Percentiles rank a stretch among this genome's conserved stretches.
phyloP scores from a whole-genome alignment of 106 monocot species.

The Dendrobium officinale region DNA sequence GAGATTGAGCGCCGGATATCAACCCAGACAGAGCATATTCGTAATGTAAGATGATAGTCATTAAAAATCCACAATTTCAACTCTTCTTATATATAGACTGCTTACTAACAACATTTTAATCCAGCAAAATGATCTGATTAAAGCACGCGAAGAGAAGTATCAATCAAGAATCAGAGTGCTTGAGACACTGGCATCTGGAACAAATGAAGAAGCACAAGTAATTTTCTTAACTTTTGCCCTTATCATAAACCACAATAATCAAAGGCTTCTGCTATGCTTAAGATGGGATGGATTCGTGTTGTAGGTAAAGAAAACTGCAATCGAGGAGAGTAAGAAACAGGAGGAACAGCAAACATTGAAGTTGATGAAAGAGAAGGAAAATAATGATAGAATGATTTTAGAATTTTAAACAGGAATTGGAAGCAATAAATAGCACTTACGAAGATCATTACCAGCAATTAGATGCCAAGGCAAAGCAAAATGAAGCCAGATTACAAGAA shows the following conservation, averaged over 20 bases:
- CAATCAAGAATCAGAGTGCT: constrained; percentile 68
- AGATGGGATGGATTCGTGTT: not conserved
- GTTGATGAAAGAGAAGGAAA: constrained; percentile 14
- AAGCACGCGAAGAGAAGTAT: constrained; percentile 66
- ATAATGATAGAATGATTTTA: constrained; percentile 40
- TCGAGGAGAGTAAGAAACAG: constrained; percentile 14
- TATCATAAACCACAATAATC: no score
- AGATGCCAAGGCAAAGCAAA: constrained; percentile 29
- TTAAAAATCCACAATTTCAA: not conserved
- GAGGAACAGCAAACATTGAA: constrained; percentile 6
- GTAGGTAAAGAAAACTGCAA: constrained; percentile 28
- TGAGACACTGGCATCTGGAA: constrained; percentile 61
- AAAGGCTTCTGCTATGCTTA: not conserved
- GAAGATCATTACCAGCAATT: constrained; percentile 37
- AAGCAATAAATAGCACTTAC: constrained; percentile 34
- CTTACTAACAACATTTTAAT: not conserved
- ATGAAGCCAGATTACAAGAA: constrained; percentile 16
- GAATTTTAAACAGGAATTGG: constrained; percentile 63
- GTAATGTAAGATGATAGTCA: constrained; percentile 55
- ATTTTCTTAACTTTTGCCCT: not conserved
- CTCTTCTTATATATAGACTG: not conserved
- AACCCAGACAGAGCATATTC: constrained; percentile 84
- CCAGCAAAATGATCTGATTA: constrained; percentile 59
- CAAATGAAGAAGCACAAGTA: constrained; percentile 75
- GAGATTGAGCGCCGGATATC: constrained; percentile 90